Conservation (phyloP, 768 basidiomycete species). For the Trametes villosa region DNA sequence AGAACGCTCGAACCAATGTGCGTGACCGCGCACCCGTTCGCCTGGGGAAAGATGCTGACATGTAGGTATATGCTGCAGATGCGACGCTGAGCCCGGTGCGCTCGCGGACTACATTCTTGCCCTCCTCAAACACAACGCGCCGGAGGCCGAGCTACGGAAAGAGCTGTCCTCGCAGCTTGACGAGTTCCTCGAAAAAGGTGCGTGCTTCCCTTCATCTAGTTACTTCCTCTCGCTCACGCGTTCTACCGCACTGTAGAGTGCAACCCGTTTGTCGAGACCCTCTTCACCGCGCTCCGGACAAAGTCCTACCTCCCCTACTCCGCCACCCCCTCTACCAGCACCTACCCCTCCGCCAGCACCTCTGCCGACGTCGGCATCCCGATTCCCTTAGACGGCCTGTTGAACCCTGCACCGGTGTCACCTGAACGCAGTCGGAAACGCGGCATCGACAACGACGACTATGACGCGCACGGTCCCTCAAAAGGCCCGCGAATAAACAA, state of each 20-base stretch:
- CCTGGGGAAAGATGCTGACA: not conserved
- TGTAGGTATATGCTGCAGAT: conserved; percentile 53
- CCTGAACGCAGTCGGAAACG: conserved; percentile 69
- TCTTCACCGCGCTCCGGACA: conserved; percentile 83
- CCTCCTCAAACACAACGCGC: conserved; percentile 86
- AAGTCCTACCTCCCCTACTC: conserved; percentile 85
- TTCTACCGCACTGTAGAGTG: conserved; percentile 52
- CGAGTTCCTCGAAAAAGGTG: conserved; percentile 93
- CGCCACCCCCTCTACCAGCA: conserved; percentile 44
- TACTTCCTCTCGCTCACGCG: conserved; percentile 19
- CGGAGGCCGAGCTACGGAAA: conserved; percentile 80
- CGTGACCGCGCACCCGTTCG: conserved; percentile 31
- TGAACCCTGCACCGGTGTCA: conserved; percentile 50
- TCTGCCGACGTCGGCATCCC: conserved; percentile 70
- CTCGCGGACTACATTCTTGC: conserved; percentile 95
- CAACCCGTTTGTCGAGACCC: conserved; percentile 76
- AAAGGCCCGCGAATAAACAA: conserved; percentile 73
- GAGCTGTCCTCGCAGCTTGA: conserved; percentile 78
- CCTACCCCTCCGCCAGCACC: conserved; percentile 40
- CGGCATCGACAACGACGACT: conserved; percentile 62
- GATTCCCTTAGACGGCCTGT: conserved; percentile 72
- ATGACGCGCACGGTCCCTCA: conserved; percentile 60
- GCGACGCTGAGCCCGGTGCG: conserved; percentile 94
- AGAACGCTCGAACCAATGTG: conserved; percentile 91
- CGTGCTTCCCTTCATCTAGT: conserved; percentile 28